Evolutionary conservation across 306 rosid species (phyloP), one percentile per base, ranked within the genome.

Genomic region (Pterocarpus santalinus): DNA sequence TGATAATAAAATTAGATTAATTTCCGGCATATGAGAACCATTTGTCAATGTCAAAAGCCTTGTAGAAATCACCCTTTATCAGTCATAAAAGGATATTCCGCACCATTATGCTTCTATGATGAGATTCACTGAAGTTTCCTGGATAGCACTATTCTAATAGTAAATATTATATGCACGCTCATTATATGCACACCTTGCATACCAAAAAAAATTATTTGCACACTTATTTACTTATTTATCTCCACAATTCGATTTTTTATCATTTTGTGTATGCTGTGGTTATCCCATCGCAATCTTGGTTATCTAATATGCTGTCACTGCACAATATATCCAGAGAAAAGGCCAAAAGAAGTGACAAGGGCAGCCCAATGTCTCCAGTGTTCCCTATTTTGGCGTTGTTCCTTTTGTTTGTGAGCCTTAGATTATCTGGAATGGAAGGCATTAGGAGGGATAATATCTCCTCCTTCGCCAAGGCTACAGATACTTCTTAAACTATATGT

Each of bases 21-120:
- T 60, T 41, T 82, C 76, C 82, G 75, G 86, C 79, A 41, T 5
- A 66, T 41, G 57, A 53, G 67, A 68, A 82, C 13, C 32, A 9
- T 70, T 53, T 64, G 82, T 75, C 76, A 78, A 61, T 22, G 56
- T 82, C 86, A 86, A 51, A 66, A 30, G 49, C 86, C 64, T 82
- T 65, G 89, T 57, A 58, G 69, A 82, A 82, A 79, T 86, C 86
- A 82, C 82, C 78, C 57, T 16, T 64, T 66, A 60, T 55, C 81
- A 35, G 60, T 60, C 53, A 44, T 43, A n/a, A 35, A 51, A 58
- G 46, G 60, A 65, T 68, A 67, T 55, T 35, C 72, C 51, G 3
- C 46, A 46, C 33, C 32, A 17, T 60, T 73, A 30, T 51, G 69
- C 78, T 70, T 63, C 5, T 52, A 69, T 30, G 13, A 68, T 66